Evolutionary conservation across 2,329 filamentous ascomycete genomes (phyloP).

Genomic region (Cercospora sp.): DNA sequence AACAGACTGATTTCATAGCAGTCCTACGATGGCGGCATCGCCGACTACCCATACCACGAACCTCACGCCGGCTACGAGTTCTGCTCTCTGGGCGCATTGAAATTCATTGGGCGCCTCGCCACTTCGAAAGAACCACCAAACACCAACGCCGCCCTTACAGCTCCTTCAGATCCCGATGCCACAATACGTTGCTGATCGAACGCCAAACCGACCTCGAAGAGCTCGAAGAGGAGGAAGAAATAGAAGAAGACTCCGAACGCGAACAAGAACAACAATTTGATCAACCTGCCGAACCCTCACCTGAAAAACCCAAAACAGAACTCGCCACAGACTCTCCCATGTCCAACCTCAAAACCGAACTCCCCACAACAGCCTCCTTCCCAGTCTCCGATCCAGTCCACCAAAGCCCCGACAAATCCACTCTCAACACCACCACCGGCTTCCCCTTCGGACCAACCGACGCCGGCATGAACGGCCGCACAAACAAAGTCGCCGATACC

Average conservation of each 20-base stretch:
- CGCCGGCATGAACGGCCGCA: conserved; percentile 82
- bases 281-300: neutral
- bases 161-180: conserved; percentile 42
- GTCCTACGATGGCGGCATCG: conserved; percentile 83
- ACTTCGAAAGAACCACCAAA: conserved; percentile 8
- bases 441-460: conserved; percentile 17
- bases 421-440: conserved; percentile 13
- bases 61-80: conserved; percentile 90
- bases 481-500: conserved; percentile 89
- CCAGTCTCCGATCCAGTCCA: conserved; percentile 20
- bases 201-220: conserved; percentile 47
- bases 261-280: neutral
- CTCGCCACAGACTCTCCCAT: conserved; percentile 1
- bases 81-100: conserved; percentile 77
- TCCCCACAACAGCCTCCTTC: neutral
- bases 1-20: conserved; percentile 46
- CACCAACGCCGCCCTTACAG: conserved; percentile 19
- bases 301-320: conserved; percentile 2
- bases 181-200: conserved; percentile 49
- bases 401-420: conserved; percentile 33
- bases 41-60: conserved; percentile 75
- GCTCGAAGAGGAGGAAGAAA: conserved; percentile 43
- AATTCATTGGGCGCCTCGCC: conserved; percentile 67
- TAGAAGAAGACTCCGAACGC: neutral
- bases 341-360: neutral